These are phyloP conservation scores for Spergularia marina DNA, from an alignment of 148 eudicot species.

Conservation along the genomic window DNA sequence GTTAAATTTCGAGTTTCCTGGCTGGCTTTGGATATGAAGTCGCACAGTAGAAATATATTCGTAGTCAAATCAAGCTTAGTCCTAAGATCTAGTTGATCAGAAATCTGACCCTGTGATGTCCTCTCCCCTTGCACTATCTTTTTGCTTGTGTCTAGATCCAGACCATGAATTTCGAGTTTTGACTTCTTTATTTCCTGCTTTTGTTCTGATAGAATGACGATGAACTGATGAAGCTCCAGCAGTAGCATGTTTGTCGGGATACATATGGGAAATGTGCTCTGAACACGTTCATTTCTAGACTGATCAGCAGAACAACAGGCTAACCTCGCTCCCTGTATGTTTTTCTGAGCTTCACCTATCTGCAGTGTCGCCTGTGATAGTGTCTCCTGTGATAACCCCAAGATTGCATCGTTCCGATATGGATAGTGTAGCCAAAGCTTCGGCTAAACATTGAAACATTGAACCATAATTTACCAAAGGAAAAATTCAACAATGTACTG, in stretches of 20 bases:
- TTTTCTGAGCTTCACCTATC: background rate
- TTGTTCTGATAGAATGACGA: conserved; percentile 13
- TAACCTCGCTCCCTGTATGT: background rate
- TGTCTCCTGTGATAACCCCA: background rate
- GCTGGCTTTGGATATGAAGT: background rate
- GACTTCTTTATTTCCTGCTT: background rate
- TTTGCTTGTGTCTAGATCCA: background rate
- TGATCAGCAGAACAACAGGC: background rate
- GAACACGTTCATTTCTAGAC: background rate
- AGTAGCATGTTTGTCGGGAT: no score
- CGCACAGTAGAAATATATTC: background rate
- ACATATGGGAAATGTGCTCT: background rate
- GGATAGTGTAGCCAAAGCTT: background rate
- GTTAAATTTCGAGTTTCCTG: no score
- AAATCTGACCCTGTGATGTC: background rate
- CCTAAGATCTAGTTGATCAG: no score
- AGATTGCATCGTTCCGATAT: no score
- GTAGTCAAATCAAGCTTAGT: background rate
- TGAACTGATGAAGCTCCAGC: background rate
- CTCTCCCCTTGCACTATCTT: background rate
- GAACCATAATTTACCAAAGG: background rate
- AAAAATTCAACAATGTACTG: background rate
- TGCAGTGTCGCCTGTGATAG: background rate
- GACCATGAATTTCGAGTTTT: conserved; percentile 3
- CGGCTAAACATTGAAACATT: background rate